These are phyloP conservation scores for Tritrichomonas foetus DNA, from an alignment of 208 protist species.

Conservation along the genomic window DNA sequence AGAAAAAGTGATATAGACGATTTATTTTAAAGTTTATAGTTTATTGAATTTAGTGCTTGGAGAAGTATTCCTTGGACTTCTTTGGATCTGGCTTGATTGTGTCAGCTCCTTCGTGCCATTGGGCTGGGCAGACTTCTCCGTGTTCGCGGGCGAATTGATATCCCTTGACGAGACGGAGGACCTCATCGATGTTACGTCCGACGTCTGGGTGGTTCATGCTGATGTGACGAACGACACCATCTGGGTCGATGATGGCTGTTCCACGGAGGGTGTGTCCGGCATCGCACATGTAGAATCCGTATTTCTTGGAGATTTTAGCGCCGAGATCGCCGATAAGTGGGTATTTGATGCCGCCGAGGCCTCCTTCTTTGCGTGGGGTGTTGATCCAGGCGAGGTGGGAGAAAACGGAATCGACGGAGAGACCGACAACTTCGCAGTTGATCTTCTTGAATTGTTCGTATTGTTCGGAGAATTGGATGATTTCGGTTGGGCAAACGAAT, in stretches of 20 bases:
- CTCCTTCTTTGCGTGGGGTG: slow-evolving; percentile 83
- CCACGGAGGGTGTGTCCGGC: not conserved
- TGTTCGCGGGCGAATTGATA: slow-evolving; percentile 31
- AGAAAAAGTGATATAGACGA: no score
- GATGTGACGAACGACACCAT: not conserved
- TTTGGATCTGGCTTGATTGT: slow-evolving; percentile 40
- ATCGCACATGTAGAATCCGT: slow-evolving; percentile 77
- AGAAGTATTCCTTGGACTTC: not conserved
- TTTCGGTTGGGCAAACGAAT: slow-evolving; percentile 42
- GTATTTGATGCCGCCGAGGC: slow-evolving; percentile 84
- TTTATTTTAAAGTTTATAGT: no score
- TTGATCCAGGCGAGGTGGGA: slow-evolving; percentile 88
- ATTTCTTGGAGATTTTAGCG: slow-evolving; percentile 75
- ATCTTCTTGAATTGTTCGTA: not conserved
- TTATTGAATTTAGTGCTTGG: no score
- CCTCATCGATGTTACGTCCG: slow-evolving; percentile 25
- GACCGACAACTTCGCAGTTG: not conserved
- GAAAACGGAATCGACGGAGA: slow-evolving; percentile 57
- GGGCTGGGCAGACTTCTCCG: slow-evolving; percentile 38
- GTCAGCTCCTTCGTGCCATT: not conserved
- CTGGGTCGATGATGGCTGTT: slow-evolving; percentile 23
- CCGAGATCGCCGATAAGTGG: slow-evolving; percentile 86
- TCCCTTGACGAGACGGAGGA: not conserved
- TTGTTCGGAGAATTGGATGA: slow-evolving; percentile 26
- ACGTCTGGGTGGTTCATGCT: not conserved